These are phyloP conservation scores for Aspergillus sclerotioniger DNA, from an alignment of 495 filamentous ascomycete species.

Conservation along the genomic window DNA sequence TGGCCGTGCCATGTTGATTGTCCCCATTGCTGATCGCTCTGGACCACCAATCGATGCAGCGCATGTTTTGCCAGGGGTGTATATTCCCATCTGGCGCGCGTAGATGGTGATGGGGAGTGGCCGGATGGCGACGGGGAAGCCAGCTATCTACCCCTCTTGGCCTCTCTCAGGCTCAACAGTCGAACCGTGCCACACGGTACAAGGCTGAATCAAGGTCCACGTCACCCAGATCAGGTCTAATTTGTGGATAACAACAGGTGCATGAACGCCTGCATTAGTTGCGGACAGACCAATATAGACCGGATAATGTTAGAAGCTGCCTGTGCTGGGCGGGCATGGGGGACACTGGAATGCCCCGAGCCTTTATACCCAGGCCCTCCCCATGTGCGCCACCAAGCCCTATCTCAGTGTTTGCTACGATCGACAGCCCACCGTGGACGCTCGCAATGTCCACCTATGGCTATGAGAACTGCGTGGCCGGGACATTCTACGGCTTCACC, in stretches of 20 bases:
- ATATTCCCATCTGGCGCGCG: neutral
- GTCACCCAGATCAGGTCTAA: neutral
- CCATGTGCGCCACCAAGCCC: neutral
- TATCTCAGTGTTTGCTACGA: neutral
- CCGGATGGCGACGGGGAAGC: neutral
- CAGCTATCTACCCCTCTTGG: neutral
- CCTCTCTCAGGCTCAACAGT: neutral
- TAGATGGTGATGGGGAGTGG: neutral
- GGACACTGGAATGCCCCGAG: neutral
- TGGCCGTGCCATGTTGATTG: neutral
- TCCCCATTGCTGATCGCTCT: neutral
- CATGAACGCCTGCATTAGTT: neutral
- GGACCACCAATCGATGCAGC: no score
- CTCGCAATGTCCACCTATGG: conserved; percentile 2
- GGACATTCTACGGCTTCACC: neutral
- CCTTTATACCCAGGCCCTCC: neutral
- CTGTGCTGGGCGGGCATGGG: neutral
- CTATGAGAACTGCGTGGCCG: neutral
- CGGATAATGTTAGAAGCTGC: neutral
- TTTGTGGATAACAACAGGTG: neutral
- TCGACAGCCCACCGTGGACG: neutral
- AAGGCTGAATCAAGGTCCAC: neutral
- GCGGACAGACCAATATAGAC: neutral
- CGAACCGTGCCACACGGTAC: neutral
- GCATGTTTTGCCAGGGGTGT: neutral